Conservation (phyloP, 2,329 filamentous ascomycete genomes). For the Cercospora canescens region DNA sequence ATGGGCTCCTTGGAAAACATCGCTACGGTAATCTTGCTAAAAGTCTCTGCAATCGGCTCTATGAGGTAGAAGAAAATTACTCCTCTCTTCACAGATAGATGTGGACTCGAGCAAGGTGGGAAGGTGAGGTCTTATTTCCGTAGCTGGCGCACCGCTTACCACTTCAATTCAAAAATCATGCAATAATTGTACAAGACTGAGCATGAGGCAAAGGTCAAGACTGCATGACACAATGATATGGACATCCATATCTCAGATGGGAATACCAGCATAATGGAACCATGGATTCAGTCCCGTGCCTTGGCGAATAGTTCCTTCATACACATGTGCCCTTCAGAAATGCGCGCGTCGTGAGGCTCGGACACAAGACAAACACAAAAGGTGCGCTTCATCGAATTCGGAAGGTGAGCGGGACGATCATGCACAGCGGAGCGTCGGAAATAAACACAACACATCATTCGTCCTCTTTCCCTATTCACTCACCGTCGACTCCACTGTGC, state of each 20-base stretch:
- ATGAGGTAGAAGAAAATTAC: background rate
- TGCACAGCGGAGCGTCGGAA: background rate
- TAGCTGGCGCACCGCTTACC: background rate
- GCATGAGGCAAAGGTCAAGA: background rate
- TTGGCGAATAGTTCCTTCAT: background rate
- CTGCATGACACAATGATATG: background rate
- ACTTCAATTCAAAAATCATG: background rate
- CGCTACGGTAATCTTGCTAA: background rate
- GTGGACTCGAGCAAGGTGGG: background rate
- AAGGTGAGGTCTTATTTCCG: background rate
- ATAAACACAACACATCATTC: background rate
- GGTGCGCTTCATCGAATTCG: background rate
- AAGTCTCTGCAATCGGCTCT: too few species aligned
- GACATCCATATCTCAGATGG: background rate
- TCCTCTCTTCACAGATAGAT: background rate
- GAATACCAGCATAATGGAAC: background rate
- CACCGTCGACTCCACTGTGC: background rate
- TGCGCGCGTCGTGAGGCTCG: too few species aligned
- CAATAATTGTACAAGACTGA: background rate
- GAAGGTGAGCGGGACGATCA: background rate
- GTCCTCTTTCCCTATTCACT: too few species aligned
- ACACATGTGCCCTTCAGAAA: background rate
- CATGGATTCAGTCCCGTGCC: background rate
- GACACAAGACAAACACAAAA: background rate
- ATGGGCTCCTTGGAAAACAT: background rate